Evolutionary conservation across 2,329 filamentous ascomycete genomes (phyloP), one percentile per base, ranked within the genome.

Genomic region (Stachybotrys elegans): DNA sequence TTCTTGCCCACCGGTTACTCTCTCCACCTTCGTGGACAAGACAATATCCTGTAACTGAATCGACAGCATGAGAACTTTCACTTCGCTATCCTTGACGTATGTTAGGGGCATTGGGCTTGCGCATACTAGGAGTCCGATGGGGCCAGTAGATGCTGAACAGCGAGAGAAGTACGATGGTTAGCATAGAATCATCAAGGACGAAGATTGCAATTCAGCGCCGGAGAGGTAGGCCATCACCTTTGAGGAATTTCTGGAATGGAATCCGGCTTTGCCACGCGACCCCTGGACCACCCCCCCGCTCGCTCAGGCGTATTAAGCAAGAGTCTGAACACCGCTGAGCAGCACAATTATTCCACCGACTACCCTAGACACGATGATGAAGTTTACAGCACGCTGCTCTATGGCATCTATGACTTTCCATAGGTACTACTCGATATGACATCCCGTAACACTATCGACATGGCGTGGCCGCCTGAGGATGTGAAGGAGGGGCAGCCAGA

Each of bases 231-330:
- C 39, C 22, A 58, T 59, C 49, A 59, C 51, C 4, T 32, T 16
- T n/a, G 51, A 38, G 27, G 40, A 59, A 47, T 59, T 60, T 38
- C 25, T 54, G n/a, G 38, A 43, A 9, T 59, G 53, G 56, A 58
- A 61, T 31, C 57, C 58, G 6, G 53, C 45, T 14, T 49, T 61
- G 13, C 54, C 51, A 4, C 25, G 27, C 6, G 56, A 62, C 48
- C 61, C 58, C 49, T 13, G 27, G 5, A 51, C 42, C 20, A 59
- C 58, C 48, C 57, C 59, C 40, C 51, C 49, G 52, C 25, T 42
- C 6, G 49, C 41, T 4, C 38, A 60, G 8, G 45, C 53, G 3
- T 63, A 62, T 46, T 61, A 59, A 36, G 56, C 61, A 34, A 32
- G 29, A 32, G 11, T 49, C 9, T 44, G 48, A 29, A 45, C 55